A percentile compares a stretch with the other conserved stretches of the same genome.
phyloP scores from a whole-genome alignment of 176 grass and related monocot genomes.

The Hsuehochloa calcarea region DNA sequence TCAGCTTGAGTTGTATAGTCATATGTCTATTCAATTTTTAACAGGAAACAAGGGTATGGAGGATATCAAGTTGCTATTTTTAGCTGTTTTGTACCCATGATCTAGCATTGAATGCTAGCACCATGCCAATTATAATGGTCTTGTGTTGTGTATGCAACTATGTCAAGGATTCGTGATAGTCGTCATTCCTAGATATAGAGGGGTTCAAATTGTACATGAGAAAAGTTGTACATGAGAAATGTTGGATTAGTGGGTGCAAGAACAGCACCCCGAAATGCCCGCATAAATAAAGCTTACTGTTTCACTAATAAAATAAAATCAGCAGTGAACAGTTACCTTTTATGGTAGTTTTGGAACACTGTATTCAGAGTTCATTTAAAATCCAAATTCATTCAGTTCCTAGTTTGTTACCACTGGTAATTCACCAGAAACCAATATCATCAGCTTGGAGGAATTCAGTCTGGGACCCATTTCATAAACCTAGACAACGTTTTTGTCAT shows the following conservation, averaged over 20 bases:
- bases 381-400: too few relatives aligned
- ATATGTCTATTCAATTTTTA: neutral
- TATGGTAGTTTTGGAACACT: neutral
- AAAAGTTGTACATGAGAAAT: too few relatives aligned
- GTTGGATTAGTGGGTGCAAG: neutral
- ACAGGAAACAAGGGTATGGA: too few relatives aligned
- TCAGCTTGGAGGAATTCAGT: neutral
- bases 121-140: neutral
- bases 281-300: neutral
- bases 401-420: too few relatives aligned
- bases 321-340: too few relatives aligned
- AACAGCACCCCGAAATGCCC: neutral
- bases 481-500: neutral
- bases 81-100: neutral
- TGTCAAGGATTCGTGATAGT: too few relatives aligned
- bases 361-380: neutral
- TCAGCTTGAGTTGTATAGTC: neutral
- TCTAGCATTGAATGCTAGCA: neutral
- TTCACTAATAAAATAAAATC: too few relatives aligned
- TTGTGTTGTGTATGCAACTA: neutral
- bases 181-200: neutral
- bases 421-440: too few relatives aligned
- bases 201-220: neutral
- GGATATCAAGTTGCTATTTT: neutral
- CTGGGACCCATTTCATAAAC: neutral